Evolutionary conservation across 2,329 filamentous ascomycete species (phyloP), one percentile per base, ranked within the genome.

Genomic region (Rhynchosporium agropyri): DNA sequence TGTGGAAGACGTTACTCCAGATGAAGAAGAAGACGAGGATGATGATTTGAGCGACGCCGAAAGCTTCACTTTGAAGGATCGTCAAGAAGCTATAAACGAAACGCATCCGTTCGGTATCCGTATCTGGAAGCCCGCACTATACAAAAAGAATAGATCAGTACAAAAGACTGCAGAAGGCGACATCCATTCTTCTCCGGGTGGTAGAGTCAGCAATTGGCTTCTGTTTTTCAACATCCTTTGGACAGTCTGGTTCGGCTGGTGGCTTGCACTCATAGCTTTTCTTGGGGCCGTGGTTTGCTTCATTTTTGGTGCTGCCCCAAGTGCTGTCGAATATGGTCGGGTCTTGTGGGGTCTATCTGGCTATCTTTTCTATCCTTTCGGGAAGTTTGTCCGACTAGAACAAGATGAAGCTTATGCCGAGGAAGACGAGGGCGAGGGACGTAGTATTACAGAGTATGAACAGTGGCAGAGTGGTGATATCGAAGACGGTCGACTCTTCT

Each of bases 71-170:
- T 84, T 99, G 71, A 97, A 96, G 76, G 95, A 99, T 76, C 87
- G 95, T 61, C 95, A 99, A 77, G 88, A 97, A 75, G 95, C 95
- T 68, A 99, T 99, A 81, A 99, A 99, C 78, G 89, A 97, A 76
- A 99, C 95, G 0, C 95, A 99, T 81, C 95, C 95, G 0, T 99
- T 99, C 72, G 95, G 95, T 81, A 98, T 99, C 74, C 88, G 96
- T 75, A 91, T 99, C 67, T 99, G 95, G 95, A 99, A 99, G 77
- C 95, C 95, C 49, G 96, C 95, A 1, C 77, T 99, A 67, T 99
- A 99, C 83, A 99, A 99, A 79, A 99, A 99, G 77, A 89, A 90
- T 71, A 88, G 95, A 62, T 99, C 95, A 0, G 96, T 99, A 43
- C 92, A 98, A 76, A 95, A 96, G 77, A 96, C 89, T 53, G 95